Percentiles rank a stretch among this genome's conserved stretches.
Evolutionary conservation across 345 rosid species (phyloP).

Genomic region (Gossypium anomalum): DNA sequence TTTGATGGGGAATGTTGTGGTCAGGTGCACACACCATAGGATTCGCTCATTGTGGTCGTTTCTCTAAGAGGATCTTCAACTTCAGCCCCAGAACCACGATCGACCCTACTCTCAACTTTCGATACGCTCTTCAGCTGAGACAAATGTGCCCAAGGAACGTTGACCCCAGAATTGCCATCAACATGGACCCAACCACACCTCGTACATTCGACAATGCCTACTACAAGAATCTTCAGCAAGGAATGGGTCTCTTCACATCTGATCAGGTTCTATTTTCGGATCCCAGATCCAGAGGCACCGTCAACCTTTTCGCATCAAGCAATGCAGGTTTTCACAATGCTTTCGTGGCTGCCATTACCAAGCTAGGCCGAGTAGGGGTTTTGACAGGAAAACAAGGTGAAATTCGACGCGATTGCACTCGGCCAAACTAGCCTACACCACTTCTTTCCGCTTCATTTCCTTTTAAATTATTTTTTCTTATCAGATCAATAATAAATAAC

Average conservation of each 20-base stretch:
- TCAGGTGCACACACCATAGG: constrained; percentile 77
- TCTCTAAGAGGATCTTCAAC: constrained; percentile 58
- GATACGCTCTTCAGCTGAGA: constrained; percentile 52
- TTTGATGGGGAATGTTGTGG: not conserved
- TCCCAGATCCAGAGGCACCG: constrained; percentile 51
- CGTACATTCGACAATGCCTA: constrained; percentile 72
- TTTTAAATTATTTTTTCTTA: not conserved
- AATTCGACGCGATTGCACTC: constrained; percentile 24
- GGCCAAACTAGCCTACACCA: not conserved
- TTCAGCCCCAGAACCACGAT: constrained; percentile 10
- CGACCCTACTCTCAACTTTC: constrained; percentile 57
- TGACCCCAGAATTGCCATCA: constrained; percentile 37
- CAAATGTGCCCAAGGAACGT: constrained; percentile 52
- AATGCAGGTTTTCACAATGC: constrained; percentile 55
- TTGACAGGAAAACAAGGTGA: constrained; percentile 63
- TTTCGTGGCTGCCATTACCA: constrained; percentile 59
- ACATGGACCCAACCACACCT: constrained; percentile 78
- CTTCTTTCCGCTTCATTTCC: not conserved
- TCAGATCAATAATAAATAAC: not conserved
- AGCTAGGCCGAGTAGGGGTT: constrained; percentile 74
- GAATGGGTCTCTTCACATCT: constrained; percentile 65
- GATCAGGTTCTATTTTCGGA: constrained; percentile 70
- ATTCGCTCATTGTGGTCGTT: constrained; percentile 66
- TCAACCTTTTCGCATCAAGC: constrained; percentile 48
- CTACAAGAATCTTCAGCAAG: constrained; percentile 62